Conservation (phyloP, 2,329 filamentous ascomycete genomes). For the Pseudovirgaria hyperparasitica region DNA sequence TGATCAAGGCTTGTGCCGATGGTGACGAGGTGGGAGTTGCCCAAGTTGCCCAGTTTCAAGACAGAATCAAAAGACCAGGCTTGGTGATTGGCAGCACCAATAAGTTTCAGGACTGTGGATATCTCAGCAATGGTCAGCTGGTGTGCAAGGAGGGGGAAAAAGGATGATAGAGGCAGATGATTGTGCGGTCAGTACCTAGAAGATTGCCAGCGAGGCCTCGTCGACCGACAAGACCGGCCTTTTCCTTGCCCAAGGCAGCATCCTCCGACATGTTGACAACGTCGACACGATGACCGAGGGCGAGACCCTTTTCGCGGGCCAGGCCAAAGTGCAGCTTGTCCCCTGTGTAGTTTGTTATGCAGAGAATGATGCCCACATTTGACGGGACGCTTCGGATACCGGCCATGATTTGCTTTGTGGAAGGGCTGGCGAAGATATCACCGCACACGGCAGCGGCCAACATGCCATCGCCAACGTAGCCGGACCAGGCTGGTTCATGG, state of each 20-base stretch:
- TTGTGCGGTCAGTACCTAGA: too few species aligned
- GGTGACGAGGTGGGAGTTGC: constrained; percentile 34
- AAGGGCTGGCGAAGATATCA: constrained; percentile 36
- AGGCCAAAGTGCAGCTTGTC: constrained; percentile 38
- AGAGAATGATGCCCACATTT: constrained; percentile 33
- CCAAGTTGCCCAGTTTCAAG: constrained; percentile 30
- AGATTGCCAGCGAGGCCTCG: constrained; percentile 39
- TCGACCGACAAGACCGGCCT: constrained; percentile 35
- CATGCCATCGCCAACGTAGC: constrained; percentile 37
- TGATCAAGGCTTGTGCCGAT: constrained; percentile 40
- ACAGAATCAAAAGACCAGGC: constrained; percentile 33
- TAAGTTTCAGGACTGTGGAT: constrained; percentile 31
- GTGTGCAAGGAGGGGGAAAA: background rate
- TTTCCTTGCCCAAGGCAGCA: constrained; percentile 33
- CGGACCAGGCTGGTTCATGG: constrained; percentile 37
- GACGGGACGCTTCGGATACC: constrained; percentile 33
- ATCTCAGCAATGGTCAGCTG: constrained; percentile 6
- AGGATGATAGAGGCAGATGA: constrained; percentile 1
- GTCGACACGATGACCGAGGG: constrained; percentile 31
- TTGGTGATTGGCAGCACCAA: constrained; percentile 32
- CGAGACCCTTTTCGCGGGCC: constrained; percentile 33
- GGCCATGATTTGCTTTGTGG: constrained; percentile 37
- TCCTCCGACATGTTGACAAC: constrained; percentile 38
- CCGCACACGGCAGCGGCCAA: constrained; percentile 34
- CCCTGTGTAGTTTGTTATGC: constrained; percentile 38